These are phyloP conservation scores for Draba incana DNA, from an alignment of 345 rosid species.

Conservation along the genomic window DNA sequence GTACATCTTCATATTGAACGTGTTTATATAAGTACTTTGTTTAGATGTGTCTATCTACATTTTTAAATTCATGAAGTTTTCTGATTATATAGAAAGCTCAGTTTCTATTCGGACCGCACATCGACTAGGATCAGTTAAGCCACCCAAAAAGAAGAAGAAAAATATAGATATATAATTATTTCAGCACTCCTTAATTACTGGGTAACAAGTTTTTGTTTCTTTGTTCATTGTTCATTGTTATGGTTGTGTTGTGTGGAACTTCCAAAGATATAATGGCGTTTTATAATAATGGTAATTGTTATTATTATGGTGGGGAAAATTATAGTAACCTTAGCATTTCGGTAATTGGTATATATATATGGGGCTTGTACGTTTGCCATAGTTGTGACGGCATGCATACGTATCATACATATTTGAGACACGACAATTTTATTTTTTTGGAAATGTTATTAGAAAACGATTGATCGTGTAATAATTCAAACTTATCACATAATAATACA, in stretches of 20 bases:
- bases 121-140: slow-evolving; percentile 27
- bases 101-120: slow-evolving; percentile 22
- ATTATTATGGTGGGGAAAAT: slow-evolving; percentile 14
- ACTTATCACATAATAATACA: slow-evolving; percentile 37
- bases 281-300: not conserved
- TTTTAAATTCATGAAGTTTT: not conserved
- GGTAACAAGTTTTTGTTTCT: slow-evolving; percentile 22
- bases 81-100: slow-evolving; percentile 1
- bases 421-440: slow-evolving; percentile 8
- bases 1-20: too few relatives aligned
- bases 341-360: slow-evolving; percentile 8
- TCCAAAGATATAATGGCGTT: slow-evolving; percentile 8
- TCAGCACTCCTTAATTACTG: slow-evolving; percentile 15
- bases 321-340: slow-evolving; percentile 29
- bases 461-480: slow-evolving; percentile 26
- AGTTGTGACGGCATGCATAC: slow-evolving; percentile 37
- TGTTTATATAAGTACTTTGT: not conserved
- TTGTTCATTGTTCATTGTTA: slow-evolving; percentile 26
- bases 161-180: not conserved
- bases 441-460: slow-evolving; percentile 19
- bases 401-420: slow-evolving; percentile 30
- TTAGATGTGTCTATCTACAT: slow-evolving; percentile 14
- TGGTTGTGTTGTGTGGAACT: slow-evolving; percentile 12
- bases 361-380: slow-evolving; percentile 37
- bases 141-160: slow-evolving; percentile 14